phyloP scores from a whole-genome alignment of 345 rosid species.

The Chamaenerion angustifolium region DNA sequence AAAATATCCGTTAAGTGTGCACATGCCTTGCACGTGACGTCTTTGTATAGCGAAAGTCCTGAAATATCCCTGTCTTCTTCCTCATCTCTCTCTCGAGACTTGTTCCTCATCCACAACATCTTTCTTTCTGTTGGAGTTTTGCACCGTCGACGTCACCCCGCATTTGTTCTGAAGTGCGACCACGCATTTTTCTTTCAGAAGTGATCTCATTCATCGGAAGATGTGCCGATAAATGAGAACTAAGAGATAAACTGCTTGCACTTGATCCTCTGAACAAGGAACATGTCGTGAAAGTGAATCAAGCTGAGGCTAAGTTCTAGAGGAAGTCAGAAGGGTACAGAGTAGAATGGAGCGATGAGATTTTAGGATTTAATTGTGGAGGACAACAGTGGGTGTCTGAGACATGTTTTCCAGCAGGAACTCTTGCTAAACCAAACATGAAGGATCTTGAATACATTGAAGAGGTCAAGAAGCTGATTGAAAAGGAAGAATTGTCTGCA shows the following conservation, averaged over 20 bases:
- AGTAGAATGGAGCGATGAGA: conserved; percentile 95
- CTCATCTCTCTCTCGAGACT: no score
- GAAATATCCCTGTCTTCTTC: no score
- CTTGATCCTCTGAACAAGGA: conserved; percentile 86
- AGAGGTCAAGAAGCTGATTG: conserved; percentile 65
- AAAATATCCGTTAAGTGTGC: no score
- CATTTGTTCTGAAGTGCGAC: no score
- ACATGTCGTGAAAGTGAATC: conserved; percentile 62
- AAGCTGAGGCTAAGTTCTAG: conserved; percentile 96
- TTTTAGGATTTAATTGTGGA: conserved; percentile 95
- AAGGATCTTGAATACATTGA: conserved; percentile 88
- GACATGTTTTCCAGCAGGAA: conserved; percentile 89
- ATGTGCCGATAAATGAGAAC: no score
- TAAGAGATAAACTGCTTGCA: conserved; percentile 83
- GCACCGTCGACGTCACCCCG: no score
- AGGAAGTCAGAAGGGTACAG: conserved; percentile 89
- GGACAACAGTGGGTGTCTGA: conserved; percentile 99
- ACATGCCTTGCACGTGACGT: no score
- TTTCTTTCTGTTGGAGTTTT: no score
- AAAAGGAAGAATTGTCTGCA: conserved; percentile 69
- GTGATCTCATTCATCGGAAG: no score
- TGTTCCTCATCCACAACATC: no score
- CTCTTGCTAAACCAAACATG: conserved; percentile 73
- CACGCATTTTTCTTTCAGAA: no score
- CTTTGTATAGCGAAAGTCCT: no score